phyloP scores from a whole-genome alignment of 2,329 filamentous ascomycete species.

The Claviceps sp. region DNA sequence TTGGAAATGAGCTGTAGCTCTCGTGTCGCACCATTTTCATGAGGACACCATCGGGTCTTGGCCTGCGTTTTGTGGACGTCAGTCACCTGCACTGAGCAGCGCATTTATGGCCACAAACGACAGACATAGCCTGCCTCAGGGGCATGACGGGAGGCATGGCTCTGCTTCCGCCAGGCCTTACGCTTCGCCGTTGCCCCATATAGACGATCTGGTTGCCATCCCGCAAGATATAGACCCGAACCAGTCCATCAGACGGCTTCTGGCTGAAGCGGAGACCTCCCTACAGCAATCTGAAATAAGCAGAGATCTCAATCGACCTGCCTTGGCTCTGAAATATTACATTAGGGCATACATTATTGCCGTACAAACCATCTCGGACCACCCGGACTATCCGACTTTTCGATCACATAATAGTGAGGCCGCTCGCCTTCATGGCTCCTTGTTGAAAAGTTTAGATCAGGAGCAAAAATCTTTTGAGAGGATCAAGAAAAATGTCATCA shows the following conservation, averaged over 20 bases:
- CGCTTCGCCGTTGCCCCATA: conserved; percentile 32
- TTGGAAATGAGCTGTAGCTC: neutral
- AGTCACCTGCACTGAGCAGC: conserved; percentile 1
- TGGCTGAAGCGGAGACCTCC: conserved; percentile 38
- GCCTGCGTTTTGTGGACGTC: conserved; percentile 3
- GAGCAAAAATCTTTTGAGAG: conserved; percentile 37
- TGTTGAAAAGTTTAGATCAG: conserved; percentile 36
- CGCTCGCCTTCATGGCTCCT: conserved; percentile 31
- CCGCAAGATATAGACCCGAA: conserved; percentile 32
- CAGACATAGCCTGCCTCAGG: conserved; percentile 16
- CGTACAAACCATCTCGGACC: conserved; percentile 60
- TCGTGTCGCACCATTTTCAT: conserved; percentile 1
- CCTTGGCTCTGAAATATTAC: conserved; percentile 72
- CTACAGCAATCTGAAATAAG: conserved; percentile 48
- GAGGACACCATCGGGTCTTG: neutral
- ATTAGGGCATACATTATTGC: conserved; percentile 69
- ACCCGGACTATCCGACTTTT: conserved; percentile 59
- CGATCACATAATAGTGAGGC: conserved; percentile 30
- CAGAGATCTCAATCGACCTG: conserved; percentile 51
- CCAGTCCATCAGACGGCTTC: conserved; percentile 37
- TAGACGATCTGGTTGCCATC: conserved; percentile 37
- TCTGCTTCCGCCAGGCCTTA: conserved; percentile 11
- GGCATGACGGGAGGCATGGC: conserved; percentile 16
- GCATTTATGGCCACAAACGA: conserved; percentile 18
- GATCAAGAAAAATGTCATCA: conserved; percentile 46